These are phyloP conservation scores for Gaeumannomyces sp. DNA, from an alignment of 2,329 filamentous ascomycete species.

Conservation along the genomic window DNA sequence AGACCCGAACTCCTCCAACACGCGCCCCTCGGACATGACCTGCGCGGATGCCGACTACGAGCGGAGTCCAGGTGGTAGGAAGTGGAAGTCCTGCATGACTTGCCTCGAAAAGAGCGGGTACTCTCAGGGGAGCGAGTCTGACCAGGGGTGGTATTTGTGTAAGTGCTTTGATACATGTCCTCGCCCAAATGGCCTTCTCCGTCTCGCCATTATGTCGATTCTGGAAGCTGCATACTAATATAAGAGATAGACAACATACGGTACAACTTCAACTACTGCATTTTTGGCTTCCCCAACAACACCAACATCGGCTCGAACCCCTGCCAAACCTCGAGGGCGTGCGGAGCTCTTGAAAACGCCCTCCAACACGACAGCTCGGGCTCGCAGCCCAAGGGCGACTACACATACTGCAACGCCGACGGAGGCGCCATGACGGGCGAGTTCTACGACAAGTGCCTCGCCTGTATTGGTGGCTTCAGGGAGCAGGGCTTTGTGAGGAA, in stretches of 20 bases:
- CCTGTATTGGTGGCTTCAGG: slow-evolving; percentile 34
- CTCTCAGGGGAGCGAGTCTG: slow-evolving; percentile 39
- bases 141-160: slow-evolving; percentile 53
- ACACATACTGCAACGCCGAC: slow-evolving; percentile 40
- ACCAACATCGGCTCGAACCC: slow-evolving; percentile 38
- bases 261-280: slow-evolving; percentile 45
- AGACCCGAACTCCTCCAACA: slow-evolving; percentile 40
- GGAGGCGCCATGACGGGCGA: slow-evolving; percentile 28
- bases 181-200: not conserved
- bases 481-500: slow-evolving; percentile 6
- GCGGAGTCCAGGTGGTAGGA: slow-evolving; percentile 32
- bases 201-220: no score
- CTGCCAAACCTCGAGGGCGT: slow-evolving; percentile 45
- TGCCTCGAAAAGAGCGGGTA: slow-evolving; percentile 48
- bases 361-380: slow-evolving; percentile 34
- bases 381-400: slow-evolving; percentile 29
- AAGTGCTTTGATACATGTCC: slow-evolving; percentile 22
- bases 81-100: slow-evolving; percentile 43
- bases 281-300: slow-evolving; percentile 46
- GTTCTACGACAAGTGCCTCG: slow-evolving; percentile 33
- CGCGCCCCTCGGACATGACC: slow-evolving; percentile 36
- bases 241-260: slow-evolving; percentile 42
- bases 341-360: slow-evolving; percentile 36
- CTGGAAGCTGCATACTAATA: no score
- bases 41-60: slow-evolving; percentile 41